Percentiles rank a stretch among this genome's conserved stretches.
phyloP scores from a whole-genome alignment of 2,329 filamentous ascomycete genomes.

The Pochonia chlamydosporia region DNA sequence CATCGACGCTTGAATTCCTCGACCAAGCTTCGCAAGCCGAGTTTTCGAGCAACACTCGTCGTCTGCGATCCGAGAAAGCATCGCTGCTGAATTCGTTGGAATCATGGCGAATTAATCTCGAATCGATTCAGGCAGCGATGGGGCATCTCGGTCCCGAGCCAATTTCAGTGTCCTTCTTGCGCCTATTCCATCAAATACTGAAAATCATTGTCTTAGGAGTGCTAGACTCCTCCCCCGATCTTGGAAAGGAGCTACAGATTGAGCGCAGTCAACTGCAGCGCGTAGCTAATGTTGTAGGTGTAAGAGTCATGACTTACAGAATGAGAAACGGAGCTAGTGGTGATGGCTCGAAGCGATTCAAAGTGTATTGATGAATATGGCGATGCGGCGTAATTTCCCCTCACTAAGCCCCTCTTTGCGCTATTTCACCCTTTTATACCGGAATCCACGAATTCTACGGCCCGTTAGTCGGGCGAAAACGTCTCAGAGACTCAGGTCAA shows the following conservation, averaged over 20 bases:
- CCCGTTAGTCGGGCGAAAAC: no score
- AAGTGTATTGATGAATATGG: no score
- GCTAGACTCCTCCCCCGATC: conserved; percentile 22
- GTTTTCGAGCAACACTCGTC: conserved; percentile 16
- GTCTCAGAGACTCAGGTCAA: no score
- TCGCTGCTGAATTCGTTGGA: conserved; percentile 24
- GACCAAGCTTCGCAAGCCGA: conserved; percentile 19
- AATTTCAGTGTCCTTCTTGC: conserved; percentile 28
- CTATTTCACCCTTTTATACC: no score
- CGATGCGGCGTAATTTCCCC: no score
- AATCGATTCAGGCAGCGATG: conserved; percentile 14
- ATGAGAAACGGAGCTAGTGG: conserved; percentile 4
- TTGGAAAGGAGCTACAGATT: conserved; percentile 18
- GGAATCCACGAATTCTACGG: no score
- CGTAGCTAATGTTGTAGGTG: conserved; percentile 21
- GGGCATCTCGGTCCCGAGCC: conserved; percentile 15
- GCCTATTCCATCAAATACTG: conserved; percentile 26
- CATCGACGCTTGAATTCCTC: conserved; percentile 26
- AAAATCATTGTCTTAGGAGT: conserved; percentile 27
- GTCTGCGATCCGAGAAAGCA: conserved; percentile 23
- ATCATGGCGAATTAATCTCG: conserved; percentile 26
- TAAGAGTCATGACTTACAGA: conserved; percentile 26
- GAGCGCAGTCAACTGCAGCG: conserved; percentile 26
- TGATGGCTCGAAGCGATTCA: no score
- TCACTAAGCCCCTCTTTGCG: no score